Evolutionary conservation across 192 early-diverging fungal species (phyloP).

Genomic region (Linnemannia hyalina): DNA sequence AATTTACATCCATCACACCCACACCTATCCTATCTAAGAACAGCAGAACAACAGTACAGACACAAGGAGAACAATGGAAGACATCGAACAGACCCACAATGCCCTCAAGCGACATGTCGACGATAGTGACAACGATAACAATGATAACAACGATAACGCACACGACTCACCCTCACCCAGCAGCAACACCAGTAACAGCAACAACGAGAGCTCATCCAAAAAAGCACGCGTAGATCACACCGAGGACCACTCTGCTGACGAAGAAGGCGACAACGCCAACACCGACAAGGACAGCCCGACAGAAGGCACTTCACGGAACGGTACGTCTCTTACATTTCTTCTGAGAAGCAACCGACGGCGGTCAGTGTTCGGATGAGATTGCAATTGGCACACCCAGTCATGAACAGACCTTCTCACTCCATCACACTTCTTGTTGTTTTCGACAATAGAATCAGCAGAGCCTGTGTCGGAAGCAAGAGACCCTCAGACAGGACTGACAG

Average conservation of each 20-base stretch:
- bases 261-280: neutral
- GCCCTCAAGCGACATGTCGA: constrained; percentile 31
- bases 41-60: neutral
- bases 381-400: no score
- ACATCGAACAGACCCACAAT: constrained; percentile 4
- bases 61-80: constrained; percentile 17
- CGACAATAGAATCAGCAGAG: neutral
- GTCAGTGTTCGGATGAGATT: no score
- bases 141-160: neutral
- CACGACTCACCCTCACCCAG: neutral
- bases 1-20: neutral
- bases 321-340: neutral
- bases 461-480: constrained; percentile 13
- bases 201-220: constrained; percentile 5
- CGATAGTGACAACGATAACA: neutral
- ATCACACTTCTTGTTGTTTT: neutral
- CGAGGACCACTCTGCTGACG: neutral
- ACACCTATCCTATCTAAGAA: neutral
- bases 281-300: neutral
- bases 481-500: constrained; percentile 31
- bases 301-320: neutral
- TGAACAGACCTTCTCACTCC: neutral
- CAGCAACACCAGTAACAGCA: neutral
- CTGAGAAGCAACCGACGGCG: no score
- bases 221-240: constrained; percentile 33